Base-by-base conservation (phyloP, 352 stramenopile species). In the Phytophthora boehmeriae region DNA sequence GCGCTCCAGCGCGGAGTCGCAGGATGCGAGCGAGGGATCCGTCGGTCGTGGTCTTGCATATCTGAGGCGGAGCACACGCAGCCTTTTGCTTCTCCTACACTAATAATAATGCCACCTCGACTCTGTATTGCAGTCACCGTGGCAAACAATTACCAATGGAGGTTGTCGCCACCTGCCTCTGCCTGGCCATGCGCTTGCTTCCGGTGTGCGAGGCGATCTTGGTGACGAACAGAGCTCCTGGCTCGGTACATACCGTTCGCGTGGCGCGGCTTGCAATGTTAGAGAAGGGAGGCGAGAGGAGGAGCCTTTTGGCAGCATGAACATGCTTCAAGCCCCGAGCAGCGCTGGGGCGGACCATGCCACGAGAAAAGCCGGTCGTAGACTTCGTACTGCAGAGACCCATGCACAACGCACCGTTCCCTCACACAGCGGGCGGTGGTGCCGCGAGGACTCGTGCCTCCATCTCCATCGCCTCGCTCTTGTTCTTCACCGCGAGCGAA, bases 381-480 rank as follows among this genome's bases (percentile, higher is more conserved):
- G 4, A 28, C 44, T 58, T 5, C 46, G 16, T 67, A 54, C 50
- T 27, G 27, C 53, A 54, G 30, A 17, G 35, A 20, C 32, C 50
- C 52, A 32, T 53, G 48, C 58, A 54, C 49, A 25, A 8, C 19
- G 6, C 38, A 3, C 13, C 38, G 3, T 22, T 19, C 38, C n/a
- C n/a, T 44, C n/a, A 11, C 38, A 23, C 38, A 19, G 19, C 19
- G 38, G 13, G 3, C 38, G 22, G 56, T 41, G 49, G 22, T 49
- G 49, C 58, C 46, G 48, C 36, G 19, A 10, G 46, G 17, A 53
- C 22, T 42, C 49, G 30, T 0, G 52, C 44, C 46, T 55, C 41
- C 55, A 66, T 65, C 54, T 53, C 62, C 62, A 27, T 72, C 51
- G 51, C 63, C 63, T 50, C 50, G 56, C 63, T 71, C 63, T 71